phyloP scores from a whole-genome alignment of 2,329 filamentous ascomycete genomes.

The Aspergillus quadrilineatus region DNA sequence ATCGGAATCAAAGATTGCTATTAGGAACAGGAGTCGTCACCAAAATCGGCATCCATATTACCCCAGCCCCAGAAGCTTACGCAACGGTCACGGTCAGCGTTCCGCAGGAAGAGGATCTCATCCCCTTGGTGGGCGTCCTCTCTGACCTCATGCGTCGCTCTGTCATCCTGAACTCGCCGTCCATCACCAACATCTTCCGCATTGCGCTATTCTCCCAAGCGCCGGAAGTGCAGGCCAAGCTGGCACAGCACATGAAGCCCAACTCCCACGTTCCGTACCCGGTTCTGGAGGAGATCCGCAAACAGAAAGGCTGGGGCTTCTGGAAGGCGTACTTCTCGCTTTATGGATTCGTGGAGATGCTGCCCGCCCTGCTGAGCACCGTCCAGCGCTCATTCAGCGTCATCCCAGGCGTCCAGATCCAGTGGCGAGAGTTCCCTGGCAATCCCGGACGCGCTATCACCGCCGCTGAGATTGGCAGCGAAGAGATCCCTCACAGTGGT shows the following conservation, averaged over 20 bases:
- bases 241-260: slow-evolving; percentile 3
- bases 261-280: slow-evolving; percentile 1
- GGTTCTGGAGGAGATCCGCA: slow-evolving; percentile 2
- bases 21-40: slow-evolving; percentile 47
- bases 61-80: slow-evolving; percentile 6
- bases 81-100: slow-evolving; percentile 4
- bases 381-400: slow-evolving; percentile 1
- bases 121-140: neutral
- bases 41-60: slow-evolving; percentile 52
- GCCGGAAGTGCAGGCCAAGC: slow-evolving; percentile 3
- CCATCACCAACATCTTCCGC: slow-evolving; percentile 10
- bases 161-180: slow-evolving; percentile 7
- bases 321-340: slow-evolving; percentile 10
- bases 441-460: slow-evolving; percentile 5
- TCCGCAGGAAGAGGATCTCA: slow-evolving; percentile 3
- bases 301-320: neutral
- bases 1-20: neutral
- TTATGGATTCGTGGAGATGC: slow-evolving; percentile 9
- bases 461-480: slow-evolving; percentile 1
- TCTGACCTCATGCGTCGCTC: slow-evolving; percentile 8
- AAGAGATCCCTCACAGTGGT: slow-evolving; percentile 11
- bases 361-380: neutral
- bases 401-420: slow-evolving; percentile 4
- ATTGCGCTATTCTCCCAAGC: neutral
- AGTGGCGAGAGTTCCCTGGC: slow-evolving; percentile 10